Conservation (phyloP, 176 grass and related monocot genomes). For the Coix lacrymajobi region DNA sequence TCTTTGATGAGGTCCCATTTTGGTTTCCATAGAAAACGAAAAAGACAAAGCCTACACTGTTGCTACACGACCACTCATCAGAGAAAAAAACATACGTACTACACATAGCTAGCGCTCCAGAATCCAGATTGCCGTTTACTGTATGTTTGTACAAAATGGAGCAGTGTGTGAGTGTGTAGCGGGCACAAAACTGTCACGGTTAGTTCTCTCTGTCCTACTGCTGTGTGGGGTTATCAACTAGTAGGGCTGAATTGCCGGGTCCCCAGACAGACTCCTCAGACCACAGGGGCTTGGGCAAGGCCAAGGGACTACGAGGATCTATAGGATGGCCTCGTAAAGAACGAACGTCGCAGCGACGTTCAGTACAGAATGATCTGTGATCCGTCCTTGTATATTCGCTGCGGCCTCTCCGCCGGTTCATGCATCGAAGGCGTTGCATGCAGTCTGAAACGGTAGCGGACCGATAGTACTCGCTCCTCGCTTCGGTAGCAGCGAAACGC, state of each 20-base stretch:
- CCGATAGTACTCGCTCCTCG: neutral
- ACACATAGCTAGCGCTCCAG: neutral
- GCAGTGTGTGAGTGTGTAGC: neutral
- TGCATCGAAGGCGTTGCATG: neutral
- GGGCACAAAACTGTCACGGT: neutral
- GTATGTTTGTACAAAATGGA: neutral
- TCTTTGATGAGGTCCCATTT: neutral
- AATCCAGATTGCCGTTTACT: neutral
- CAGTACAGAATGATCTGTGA: neutral
- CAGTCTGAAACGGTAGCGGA: neutral
- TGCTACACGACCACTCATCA: neutral
- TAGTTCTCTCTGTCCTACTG: neutral
- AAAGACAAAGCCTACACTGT: neutral
- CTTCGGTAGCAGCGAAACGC: constrained; percentile 25
- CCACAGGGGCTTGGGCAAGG: neutral
- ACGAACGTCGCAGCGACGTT: neutral
- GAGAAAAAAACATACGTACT: neutral
- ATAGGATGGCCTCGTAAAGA: neutral
- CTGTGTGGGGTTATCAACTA: neutral
- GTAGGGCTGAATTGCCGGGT: neutral
- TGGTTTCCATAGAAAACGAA: neutral
- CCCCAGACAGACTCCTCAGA: neutral
- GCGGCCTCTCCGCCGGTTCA: neutral
- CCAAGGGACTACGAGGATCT: neutral
- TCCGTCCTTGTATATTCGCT: neutral